Conservation (phyloP, 441 rosid genomes). For the Viola pubescens region DNA sequence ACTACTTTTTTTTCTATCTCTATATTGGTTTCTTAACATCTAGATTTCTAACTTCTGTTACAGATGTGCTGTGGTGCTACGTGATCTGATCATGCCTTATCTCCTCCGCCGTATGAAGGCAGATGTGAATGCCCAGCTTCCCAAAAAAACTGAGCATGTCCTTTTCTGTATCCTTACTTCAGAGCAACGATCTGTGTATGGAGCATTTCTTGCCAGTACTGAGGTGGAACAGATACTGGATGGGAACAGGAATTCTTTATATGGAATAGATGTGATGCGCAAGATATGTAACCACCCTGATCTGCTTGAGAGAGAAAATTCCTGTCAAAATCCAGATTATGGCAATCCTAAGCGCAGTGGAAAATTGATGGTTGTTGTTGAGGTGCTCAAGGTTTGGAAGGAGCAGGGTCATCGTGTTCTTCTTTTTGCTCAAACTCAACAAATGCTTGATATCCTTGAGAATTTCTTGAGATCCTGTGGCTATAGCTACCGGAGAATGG, state of each 20-base stretch:
- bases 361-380: slow-evolving; percentile 80
- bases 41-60: slow-evolving; percentile 7
- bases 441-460: slow-evolving; percentile 94
- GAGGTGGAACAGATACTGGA: slow-evolving; percentile 85
- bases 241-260: slow-evolving; percentile 74
- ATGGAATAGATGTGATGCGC: slow-evolving; percentile 97
- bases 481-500: slow-evolving; percentile 87
- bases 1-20: background rate
- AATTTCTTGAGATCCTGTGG: slow-evolving; percentile 52
- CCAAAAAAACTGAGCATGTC: slow-evolving; percentile 90
- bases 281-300: slow-evolving; percentile 98
- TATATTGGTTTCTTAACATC: background rate
- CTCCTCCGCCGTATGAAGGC: slow-evolving; percentile 89
- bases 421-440: slow-evolving; percentile 87
- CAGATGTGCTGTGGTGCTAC: slow-evolving; percentile 96
- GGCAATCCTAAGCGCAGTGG: slow-evolving; percentile 93
- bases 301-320: slow-evolving; percentile 89
- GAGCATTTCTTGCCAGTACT: slow-evolving; percentile 94
- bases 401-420: slow-evolving; percentile 91
- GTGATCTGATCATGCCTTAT: slow-evolving; percentile 96
- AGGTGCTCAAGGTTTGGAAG: slow-evolving; percentile 83
- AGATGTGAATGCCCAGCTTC: slow-evolving; percentile 80
- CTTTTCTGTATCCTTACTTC: slow-evolving; percentile 89
- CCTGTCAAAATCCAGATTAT: slow-evolving; percentile 65
- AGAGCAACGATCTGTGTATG: slow-evolving; percentile 74